A percentile compares a stretch with the other conserved stretches of the same genome.
Evolutionary conservation across 1,284 basidiomycete species (phyloP).

Genomic region (Xerocomus amazonicus): DNA sequence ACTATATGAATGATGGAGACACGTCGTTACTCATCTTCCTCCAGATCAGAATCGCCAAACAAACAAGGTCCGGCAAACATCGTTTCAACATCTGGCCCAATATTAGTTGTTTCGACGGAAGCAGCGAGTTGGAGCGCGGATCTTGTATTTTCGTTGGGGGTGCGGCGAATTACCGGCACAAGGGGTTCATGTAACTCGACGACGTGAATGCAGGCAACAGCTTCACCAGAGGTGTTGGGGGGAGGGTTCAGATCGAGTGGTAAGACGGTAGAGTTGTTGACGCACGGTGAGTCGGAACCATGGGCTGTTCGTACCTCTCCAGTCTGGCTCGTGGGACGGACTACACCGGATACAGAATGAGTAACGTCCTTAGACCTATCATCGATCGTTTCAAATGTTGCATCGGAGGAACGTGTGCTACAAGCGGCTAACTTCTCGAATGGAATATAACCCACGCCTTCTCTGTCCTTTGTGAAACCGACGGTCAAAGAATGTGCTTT

Average conservation of each 20-base stretch:
- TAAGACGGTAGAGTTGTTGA: background rate
- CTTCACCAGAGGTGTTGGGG: no score
- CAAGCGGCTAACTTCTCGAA: background rate
- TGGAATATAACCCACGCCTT: slow-evolving; percentile 28
- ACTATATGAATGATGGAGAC: no score
- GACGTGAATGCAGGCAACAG: no score
- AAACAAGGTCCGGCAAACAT: slow-evolving; percentile 27
- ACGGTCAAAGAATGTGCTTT: slow-evolving; percentile 5
- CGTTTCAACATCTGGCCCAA: slow-evolving; percentile 5
- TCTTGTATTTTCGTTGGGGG: background rate
- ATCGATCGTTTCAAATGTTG: slow-evolving; percentile 1
- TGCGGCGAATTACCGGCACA: background rate
- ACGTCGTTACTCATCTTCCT: slow-evolving; percentile 21
- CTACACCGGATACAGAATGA: background rate
- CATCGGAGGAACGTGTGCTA: background rate
- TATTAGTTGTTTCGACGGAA: background rate
- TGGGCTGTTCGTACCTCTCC: background rate
- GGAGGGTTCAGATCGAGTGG: no score
- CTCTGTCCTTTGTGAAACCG: slow-evolving; percentile 22
- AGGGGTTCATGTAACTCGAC: no score
- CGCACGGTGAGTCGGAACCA: background rate
- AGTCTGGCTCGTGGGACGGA: background rate
- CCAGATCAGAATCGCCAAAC: slow-evolving; percentile 30
- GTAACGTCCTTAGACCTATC: background rate
- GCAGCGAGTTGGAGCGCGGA: background rate